These are phyloP conservation scores for Candolleomyces eurysporus DNA, from an alignment of 768 basidiomycete species.

Conservation along the genomic window DNA sequence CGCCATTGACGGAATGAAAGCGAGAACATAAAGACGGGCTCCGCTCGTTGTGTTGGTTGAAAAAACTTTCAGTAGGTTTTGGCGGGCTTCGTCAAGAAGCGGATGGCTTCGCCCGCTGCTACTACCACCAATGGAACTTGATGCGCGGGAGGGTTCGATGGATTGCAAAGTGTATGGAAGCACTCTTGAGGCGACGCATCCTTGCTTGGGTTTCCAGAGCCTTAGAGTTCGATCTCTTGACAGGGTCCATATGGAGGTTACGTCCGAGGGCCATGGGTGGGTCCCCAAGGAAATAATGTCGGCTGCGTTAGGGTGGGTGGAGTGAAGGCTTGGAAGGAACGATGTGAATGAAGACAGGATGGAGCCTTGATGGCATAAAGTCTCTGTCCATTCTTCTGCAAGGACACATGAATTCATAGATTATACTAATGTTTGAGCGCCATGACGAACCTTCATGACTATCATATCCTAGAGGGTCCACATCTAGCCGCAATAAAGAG, in stretches of 20 bases:
- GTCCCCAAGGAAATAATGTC: constrained; percentile 73
- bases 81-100: constrained; percentile 58
- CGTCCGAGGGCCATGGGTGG: constrained; percentile 73
- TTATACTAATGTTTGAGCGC: constrained; percentile 8
- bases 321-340: constrained; percentile 54
- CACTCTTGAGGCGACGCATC: constrained; percentile 64
- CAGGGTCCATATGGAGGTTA: constrained; percentile 77
- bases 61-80: constrained; percentile 66
- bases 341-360: constrained; percentile 67
- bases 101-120: constrained; percentile 29
- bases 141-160: constrained; percentile 17
- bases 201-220: constrained; percentile 77
- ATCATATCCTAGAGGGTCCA: constrained; percentile 54
- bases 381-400: constrained; percentile 72
- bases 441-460: constrained; percentile 53
- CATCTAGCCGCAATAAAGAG: constrained; percentile 66
- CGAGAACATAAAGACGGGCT: constrained; percentile 55
- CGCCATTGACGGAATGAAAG: constrained; percentile 67
- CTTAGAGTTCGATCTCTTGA: constrained; percentile 84
- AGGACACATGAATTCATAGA: constrained; percentile 11
- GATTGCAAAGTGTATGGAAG: constrained; percentile 30
- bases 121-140: constrained; percentile 15
- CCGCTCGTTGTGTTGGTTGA: constrained; percentile 37
- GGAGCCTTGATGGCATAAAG: constrained; percentile 58
- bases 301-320: constrained; percentile 43